Evolutionary conservation across 805 yeast species (phyloP), one percentile per base, ranked within the genome.

Genomic region (Citeromyces nyonsensis): DNA sequence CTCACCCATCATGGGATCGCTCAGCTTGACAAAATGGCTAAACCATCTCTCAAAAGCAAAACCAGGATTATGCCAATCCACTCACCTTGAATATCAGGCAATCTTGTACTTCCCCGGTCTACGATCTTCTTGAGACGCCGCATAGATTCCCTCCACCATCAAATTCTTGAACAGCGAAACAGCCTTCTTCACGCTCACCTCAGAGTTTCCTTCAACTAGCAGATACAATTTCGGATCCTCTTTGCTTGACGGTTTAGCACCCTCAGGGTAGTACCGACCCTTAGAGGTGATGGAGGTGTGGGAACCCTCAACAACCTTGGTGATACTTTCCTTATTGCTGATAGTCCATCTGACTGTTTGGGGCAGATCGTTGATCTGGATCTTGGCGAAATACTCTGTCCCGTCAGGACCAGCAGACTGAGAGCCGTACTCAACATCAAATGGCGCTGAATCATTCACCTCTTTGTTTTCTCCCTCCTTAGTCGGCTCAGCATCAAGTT

Each of bases 321-420:
- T 50, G 26, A 78, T 56, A 29, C 71, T 74, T 2, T 76, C 75
- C 25, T 77, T 66, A 42, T 73, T 76, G 3, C 85, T 71, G 2
- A 79, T 81, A 35, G 60, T 61, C 93, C 93, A 79, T 44, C 95
- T 59, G 0, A 80, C 81, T 15, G 64, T 59, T 45, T 79, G 84
- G 0, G 97, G 94, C 24, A 81, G 60, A 49, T 91, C 96, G 42
- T 88, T 88, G 40, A 88, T 73, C 31, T 71, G 68, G 30, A 88
- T 62, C 25, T 72, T 65, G 0, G 94, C 80, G 40, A 72, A 77
- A 54, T 59, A 83, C 14, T 56, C 47, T 18, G 66, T 51, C 32
- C 50, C 49, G 36, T 63, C 69, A 0, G 66, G 66, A 0, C 68
- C 69, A 1, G 63, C 45, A 9, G 62, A 52, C 32, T 61, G 64